Base-by-base conservation (phyloP, 768 basidiomycete species). In the Tricholomella constricta region DNA sequence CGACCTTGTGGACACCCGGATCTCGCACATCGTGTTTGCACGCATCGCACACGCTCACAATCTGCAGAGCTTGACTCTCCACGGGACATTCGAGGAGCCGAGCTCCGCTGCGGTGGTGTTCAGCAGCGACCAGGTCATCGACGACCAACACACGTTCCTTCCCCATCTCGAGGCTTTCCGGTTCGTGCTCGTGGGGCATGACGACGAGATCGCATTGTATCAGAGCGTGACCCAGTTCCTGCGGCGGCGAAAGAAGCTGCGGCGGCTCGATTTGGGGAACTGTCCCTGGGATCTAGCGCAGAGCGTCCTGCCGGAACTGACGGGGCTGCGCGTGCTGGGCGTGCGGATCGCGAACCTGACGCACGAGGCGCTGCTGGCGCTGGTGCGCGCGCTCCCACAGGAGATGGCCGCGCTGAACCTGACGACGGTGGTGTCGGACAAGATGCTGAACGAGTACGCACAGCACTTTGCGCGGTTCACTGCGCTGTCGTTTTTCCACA, bases 1-100 rank as follows among this genome's bases (percentile, higher is more conserved):
- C 52, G 84, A 88, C 61, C 78, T 87, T 38, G 84, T 87, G 32
- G 85, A 86, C 64, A 87, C 85, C 7, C 75, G 80, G n/a, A 83
- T 88, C 44, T 83, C 82, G 14, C 80, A 83, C 58, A 69, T 79
- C 42, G 85, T 87, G 29, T 74, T 88, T 35, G 76, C 80, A 12
- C 78, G 85, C 10, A 85, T 87, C 41, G 79, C 83, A 0, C 82
- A 83, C 57, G 84, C 84, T 2, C 78, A 82, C 57, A 79, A 78
- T 37, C 71, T 88, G 42, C 77, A 81, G 61, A 80, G 80, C 54
- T 70, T 88, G 32, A 87, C 85, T 0, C 67, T 88, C 6, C 85
- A 87, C 56, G 85, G 86, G 22, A 83, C 80, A 26, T 81, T 86
- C 55, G 83, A 82, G 58, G 81, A 84, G 50, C 80, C 82, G 0